Conservation (phyloP, 306 rosid genomes). For the Mimosa pudica region DNA sequence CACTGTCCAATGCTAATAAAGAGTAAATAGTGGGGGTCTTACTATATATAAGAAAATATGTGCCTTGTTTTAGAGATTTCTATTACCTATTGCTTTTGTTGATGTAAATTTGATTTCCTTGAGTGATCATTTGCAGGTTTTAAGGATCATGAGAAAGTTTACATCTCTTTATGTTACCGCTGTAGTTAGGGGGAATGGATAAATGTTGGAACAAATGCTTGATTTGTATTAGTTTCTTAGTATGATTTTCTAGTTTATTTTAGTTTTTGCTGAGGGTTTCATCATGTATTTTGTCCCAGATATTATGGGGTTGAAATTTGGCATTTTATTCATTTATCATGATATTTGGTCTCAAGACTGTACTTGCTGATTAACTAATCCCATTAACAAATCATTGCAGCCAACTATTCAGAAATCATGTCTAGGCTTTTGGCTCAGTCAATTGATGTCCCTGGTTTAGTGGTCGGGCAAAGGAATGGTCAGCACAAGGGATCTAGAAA, state of each 20-base stretch:
- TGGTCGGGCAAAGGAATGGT: constrained; percentile 52
- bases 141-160: background rate
- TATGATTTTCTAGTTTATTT: constrained; percentile 5
- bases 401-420: constrained; percentile 52
- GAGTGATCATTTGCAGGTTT: background rate
- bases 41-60: background rate
- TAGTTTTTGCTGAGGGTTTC: background rate
- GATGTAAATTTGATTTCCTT: background rate
- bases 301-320: constrained; percentile 9
- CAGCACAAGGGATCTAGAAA: constrained; percentile 64
- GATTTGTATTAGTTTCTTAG: constrained; percentile 5
- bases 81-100: background rate
- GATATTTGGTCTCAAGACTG: background rate
- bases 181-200: constrained; percentile 14
- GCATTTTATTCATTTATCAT: constrained; percentile 5
- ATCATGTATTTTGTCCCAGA: background rate
- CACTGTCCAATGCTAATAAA: background rate
- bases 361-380: constrained; percentile 23
- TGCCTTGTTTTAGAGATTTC: background rate
- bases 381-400: constrained; percentile 32
- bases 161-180: background rate
- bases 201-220: background rate
- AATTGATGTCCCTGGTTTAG: constrained; percentile 63
- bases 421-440: constrained; percentile 87
- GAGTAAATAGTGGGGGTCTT: background rate